Base-by-base conservation (phyloP, 306 rosid species). In the Urtica urens region DNA sequence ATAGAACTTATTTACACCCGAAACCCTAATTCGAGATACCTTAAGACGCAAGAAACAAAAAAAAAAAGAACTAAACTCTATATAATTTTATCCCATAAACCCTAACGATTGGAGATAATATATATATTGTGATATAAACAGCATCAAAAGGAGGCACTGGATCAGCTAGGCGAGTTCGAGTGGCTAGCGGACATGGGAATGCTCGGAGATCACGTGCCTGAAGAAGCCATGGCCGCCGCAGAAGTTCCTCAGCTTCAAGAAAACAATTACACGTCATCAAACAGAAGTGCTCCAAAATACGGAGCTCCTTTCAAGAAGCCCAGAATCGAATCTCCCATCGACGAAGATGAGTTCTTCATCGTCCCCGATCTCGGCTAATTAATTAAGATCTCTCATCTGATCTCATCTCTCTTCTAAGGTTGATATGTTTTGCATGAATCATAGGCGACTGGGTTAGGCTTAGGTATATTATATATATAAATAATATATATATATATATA, bases 191-290 rank as follows among this genome's bases (percentile, higher is more conserved):
- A 90, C 6, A 58, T 71, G 39, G 78, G 96, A 19, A 62, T 90
- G 23, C 76, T 90, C 2, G 66, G 82, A 2, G 99, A 84, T 38
- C 93, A 77, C 33, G 60, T 81, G 51, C 63, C 83, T 57, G 70
- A 62, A 14, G 87, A 79, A 53, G 62, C 82, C 25, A 51, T 81
- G 58, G 90, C 95, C 6, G 83, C 93, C 1, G 96, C 96, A 4
- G 96, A 90, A 77, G 99, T 90, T 59, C 99, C 99, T 35, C 93
- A 82, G 69, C 86, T 90, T 70, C 93, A 77, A 27, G 20, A 84
- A 2, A 68, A 66, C 72, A 66, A 51, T 28, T 10, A 13, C 41
- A 50, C 58, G 30, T 10, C 55, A 38, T 54, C 85, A 23, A 65
- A 60, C 57, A 79, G 71, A 71, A 66, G 73, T 33, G 21, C 76